phyloP scores from a whole-genome alignment of 805 yeast genomes.

The Pichia insulana region DNA sequence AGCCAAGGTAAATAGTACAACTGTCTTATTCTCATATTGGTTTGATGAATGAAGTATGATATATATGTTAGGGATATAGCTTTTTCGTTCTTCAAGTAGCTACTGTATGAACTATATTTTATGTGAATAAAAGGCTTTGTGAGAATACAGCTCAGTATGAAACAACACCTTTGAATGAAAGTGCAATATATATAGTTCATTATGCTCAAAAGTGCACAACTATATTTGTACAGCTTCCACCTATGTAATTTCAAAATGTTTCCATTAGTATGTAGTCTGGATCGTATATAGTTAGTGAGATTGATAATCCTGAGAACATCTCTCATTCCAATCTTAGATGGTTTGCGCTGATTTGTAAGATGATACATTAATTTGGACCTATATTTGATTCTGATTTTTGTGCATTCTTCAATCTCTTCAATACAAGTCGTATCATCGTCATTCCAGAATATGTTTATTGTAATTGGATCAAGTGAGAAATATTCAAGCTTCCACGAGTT shows the following conservation, averaged over 20 bases:
- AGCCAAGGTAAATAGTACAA: slow-evolving; percentile 74
- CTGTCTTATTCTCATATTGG: slow-evolving; percentile 71
- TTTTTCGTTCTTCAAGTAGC: neutral
- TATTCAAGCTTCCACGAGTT: slow-evolving; percentile 63
- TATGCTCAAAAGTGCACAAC: neutral
- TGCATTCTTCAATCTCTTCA: no score
- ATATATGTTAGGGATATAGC: slow-evolving; percentile 7
- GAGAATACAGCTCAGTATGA: slow-evolving; percentile 6
- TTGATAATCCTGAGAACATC: slow-evolving; percentile 25
- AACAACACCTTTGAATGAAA: slow-evolving; percentile 10
- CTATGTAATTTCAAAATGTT: neutral
- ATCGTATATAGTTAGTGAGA: slow-evolving; percentile 22
- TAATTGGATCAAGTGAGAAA: slow-evolving; percentile 65
- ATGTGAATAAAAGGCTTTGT: slow-evolving; percentile 12
- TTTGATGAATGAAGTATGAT: slow-evolving; percentile 52
- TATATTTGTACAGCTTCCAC: neutral
- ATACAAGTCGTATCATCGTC: slow-evolving; percentile 10
- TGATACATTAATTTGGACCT: slow-evolving; percentile 24
- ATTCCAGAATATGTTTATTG: slow-evolving; percentile 43
- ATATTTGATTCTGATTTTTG: slow-evolving; percentile 8
- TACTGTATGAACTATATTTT: neutral
- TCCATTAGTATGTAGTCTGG: slow-evolving; percentile 11
- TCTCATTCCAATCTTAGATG: slow-evolving; percentile 15
- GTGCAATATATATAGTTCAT: slow-evolving; percentile 3
- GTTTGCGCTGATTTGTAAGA: slow-evolving; percentile 8